Percentiles rank a stretch among this genome's conserved stretches.
These are phyloP conservation scores for Xylariaceae sp. DNA, from an alignment of 2,329 filamentous ascomycete species.

Conservation along the genomic window DNA sequence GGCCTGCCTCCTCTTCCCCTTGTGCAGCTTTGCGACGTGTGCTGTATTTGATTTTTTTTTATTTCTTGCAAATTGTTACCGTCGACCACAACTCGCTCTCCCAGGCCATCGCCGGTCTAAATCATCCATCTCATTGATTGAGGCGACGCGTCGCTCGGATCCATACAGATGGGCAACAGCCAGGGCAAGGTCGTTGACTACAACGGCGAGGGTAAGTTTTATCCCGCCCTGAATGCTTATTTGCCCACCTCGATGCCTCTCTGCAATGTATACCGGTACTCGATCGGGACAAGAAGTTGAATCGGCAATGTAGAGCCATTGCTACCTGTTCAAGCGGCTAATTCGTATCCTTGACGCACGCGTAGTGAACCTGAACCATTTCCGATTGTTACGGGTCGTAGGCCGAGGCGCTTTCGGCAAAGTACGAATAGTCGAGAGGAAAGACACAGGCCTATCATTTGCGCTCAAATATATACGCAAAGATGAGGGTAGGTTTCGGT, in stretches of 20 bases:
- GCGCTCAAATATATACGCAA: slow-evolving; percentile 98
- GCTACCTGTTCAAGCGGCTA: slow-evolving; percentile 4
- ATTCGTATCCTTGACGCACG: not conserved
- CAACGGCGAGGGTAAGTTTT: slow-evolving; percentile 80
- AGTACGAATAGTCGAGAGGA: slow-evolving; percentile 96
- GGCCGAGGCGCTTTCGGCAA: slow-evolving; percentile 98
- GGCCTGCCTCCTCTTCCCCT: slow-evolving; percentile 1
- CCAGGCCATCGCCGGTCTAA: too few species aligned
- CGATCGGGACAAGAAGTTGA: too few species aligned
- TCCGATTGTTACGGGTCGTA: slow-evolving; percentile 89
- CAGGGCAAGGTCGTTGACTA: slow-evolving; percentile 91
- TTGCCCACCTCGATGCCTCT: not conserved
- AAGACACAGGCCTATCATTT: slow-evolving; percentile 91
- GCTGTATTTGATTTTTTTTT: too few species aligned
- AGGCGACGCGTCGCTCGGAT: slow-evolving; percentile 10
- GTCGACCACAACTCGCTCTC: too few species aligned
- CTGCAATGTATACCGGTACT: not conserved
- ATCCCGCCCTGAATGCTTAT: not conserved
- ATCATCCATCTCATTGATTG: not conserved
- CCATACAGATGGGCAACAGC: slow-evolving; percentile 76
- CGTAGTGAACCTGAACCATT: slow-evolving; percentile 93
- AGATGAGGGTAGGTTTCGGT: slow-evolving; percentile 75
- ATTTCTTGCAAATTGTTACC: too few species aligned
- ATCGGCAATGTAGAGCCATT: not conserved
- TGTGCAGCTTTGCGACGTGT: too few species aligned